Base-by-base conservation (phyloP, 2,329 filamentous ascomycete genomes). In the Magnaporthiopsis incrustans region DNA sequence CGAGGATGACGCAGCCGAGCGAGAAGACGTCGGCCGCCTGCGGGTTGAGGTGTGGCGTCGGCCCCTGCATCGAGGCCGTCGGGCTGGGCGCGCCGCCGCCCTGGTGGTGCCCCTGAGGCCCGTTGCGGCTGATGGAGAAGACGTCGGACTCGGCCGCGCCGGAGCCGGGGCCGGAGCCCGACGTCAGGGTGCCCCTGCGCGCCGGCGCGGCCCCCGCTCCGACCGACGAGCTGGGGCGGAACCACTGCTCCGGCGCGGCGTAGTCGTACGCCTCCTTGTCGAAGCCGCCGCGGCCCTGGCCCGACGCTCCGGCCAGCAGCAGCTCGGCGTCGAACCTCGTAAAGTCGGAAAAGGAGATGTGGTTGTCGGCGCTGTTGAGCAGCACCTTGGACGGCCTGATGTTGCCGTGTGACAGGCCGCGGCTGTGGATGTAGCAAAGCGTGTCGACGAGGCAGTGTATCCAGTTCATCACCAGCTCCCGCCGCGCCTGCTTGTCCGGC, bases 201-300 rank as follows among this genome's bases (percentile, higher is more conserved):
- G 38, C 32, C 4, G 12, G 7, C n/a, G 11, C 30, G 2, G 35
- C 59, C 25, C 35, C 26, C 50, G 62, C 14, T 4, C 32, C 32
- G 14, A 32, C n/a, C 11, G 59, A 62, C 14, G 56, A 57, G 26
- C 74, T 72, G 27, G 77, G 77, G 56, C 76, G 79, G 71, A 77
- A 79, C 78, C 83, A 84, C 64, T 84, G 81, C 70, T 93, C 90
- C 1, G 90, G 89, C 0, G 89, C 87, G 1, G 85, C 84, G 70
- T 92, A 92, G 70, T 90, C 86, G 73, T 91, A 91, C 11, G 79
- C 79, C 71, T 91, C 89, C 66, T 86, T 86, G 68, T 89, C 86
- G 67, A 88, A 86, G 3, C 76, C 78, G 65, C 81, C 79, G n/a
- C 75, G 72, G 11, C 72, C 72, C 76, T 69, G 77, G 22, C n/a